phyloP scores from a whole-genome alignment of 2,329 filamentous ascomycete species.

The Trichoderma atroviride region DNA sequence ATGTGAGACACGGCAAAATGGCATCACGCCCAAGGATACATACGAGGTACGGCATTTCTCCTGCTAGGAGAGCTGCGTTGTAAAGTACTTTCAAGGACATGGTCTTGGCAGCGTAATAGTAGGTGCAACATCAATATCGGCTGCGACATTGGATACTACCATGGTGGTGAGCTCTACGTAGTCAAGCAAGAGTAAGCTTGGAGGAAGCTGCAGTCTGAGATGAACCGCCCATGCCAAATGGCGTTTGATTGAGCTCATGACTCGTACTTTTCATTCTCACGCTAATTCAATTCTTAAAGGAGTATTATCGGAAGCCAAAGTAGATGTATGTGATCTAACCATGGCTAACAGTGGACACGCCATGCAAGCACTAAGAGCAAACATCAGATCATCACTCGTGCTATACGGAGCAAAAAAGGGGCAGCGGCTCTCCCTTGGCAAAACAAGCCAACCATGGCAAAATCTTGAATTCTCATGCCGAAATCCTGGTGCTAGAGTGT shows the following conservation, averaged over 20 bases:
- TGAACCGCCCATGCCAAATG: neutral
- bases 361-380: slow-evolving; percentile 2
- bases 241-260: neutral
- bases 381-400: neutral
- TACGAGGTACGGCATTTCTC: neutral
- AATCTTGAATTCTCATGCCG: neutral
- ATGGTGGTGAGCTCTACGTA: neutral
- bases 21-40: neutral
- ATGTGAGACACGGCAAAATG: neutral
- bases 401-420: neutral
- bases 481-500: neutral
- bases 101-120: neutral
- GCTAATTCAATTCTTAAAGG: neutral
- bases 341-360: slow-evolving; percentile 1
- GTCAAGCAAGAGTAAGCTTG: neutral
- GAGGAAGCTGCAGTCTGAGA: neutral
- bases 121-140: neutral
- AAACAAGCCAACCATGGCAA: neutral
- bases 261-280: neutral
- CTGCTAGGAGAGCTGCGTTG: neutral
- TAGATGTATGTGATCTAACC: neutral
- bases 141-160: neutral
- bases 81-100: neutral
- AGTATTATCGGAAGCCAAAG: neutral
- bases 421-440: neutral